Base-by-base conservation (phyloP, 2,329 filamentous ascomycete species). In the Scytalidium sp. region DNA sequence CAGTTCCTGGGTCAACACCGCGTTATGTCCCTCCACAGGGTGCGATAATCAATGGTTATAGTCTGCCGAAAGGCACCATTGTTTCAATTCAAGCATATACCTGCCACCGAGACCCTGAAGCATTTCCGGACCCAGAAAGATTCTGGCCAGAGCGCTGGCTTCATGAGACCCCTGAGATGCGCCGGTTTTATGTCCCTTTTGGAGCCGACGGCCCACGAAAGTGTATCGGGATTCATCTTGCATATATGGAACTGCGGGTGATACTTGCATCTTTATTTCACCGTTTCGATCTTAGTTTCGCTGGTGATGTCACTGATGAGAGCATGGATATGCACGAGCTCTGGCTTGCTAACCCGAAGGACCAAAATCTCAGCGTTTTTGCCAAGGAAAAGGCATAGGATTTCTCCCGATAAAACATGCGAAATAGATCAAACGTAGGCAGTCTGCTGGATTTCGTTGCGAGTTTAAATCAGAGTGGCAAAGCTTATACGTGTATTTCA, bases 61-160 rank as follows among this genome's bases (percentile, higher is more conserved):
- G 64, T 2, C 56, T 84, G 1, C 78, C 79, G 0, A 74, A 70
- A 0, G 75, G 74, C 1, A 70, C 73, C 0, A 70, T 74, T 0
- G 69, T 84, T 10, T 72, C 75, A 0, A 77, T 78, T 1, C 69
- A 75, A 43, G 71, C 72, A 11, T 76, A 78, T 52, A 74, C 73
- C 4, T 62, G 84, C 15, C 81, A 84, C 55, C 73, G 77, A 6
- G 72, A 81, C 51, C 65, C 70, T 3, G 45, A 58, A 0, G 69
- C 75, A 0, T 84, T 79, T 50, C 65, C 68, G 0, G 27, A 46
- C 7, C 13, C 44, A 20, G 22, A n/a, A 13, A 15, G 11, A 17
- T 46, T 46, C 44, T 20, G 22, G 3, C 44, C 44, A 9, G 44
- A 46, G 27, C 44, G 44, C 25, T 46, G 44, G 44, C 27, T 46